These are phyloP conservation scores for Phaffia tasmanica DNA, from an alignment of 768 basidiomycete genomes.

Conservation along the genomic window DNA sequence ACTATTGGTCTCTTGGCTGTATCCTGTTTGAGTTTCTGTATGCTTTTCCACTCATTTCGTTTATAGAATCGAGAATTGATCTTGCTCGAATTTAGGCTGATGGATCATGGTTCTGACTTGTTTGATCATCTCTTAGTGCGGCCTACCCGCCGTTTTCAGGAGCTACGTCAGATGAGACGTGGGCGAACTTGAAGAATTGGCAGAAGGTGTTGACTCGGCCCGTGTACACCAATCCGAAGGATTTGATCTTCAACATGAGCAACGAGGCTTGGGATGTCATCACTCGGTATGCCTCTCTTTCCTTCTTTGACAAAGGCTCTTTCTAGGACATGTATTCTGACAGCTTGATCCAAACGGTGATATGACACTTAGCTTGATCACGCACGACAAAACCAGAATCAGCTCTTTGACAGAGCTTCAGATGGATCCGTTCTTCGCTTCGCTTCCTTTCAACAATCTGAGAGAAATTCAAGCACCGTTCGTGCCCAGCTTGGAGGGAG, in stretches of 20 bases:
- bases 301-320: background rate
- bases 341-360: too few species aligned
- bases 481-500: conserved; percentile 85
- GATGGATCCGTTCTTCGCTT: conserved; percentile 70
- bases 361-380: conserved; percentile 49
- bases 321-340: background rate
- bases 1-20: conserved; percentile 97
- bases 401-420: conserved; percentile 61
- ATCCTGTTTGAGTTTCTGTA: conserved; percentile 72
- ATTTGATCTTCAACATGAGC: conserved; percentile 87
- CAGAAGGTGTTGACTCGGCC: conserved; percentile 79
- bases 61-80: too few species aligned
- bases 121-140: background rate
- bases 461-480: conserved; percentile 72
- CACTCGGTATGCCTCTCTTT: conserved; percentile 49
- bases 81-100: background rate
- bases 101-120: background rate
- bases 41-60: background rate
- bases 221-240: conserved; percentile 89
- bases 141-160: conserved; percentile 99
- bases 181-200: conserved; percentile 99
- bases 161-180: conserved; percentile 88
- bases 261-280: conserved; percentile 93
- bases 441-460: conserved; percentile 64
- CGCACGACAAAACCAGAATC: conserved; percentile 70